These are phyloP conservation scores for Oemleria cerasiformis DNA, from an alignment of 306 rosid species.

Conservation along the genomic window DNA sequence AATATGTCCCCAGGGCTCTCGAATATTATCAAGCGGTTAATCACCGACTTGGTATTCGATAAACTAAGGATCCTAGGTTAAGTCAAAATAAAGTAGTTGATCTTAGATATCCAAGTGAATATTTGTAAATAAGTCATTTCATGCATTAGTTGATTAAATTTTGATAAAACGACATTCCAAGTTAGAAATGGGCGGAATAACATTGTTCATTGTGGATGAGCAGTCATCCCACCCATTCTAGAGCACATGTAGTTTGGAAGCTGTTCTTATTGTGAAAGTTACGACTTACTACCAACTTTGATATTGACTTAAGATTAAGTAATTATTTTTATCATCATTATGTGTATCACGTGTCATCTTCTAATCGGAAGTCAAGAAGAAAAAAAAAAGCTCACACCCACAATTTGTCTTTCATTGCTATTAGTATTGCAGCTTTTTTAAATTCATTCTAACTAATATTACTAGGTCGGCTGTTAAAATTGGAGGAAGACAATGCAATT, in stretches of 20 bases:
- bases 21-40: neutral
- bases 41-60: neutral
- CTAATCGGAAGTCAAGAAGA: neutral
- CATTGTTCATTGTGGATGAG: neutral
- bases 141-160: neutral
- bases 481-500: neutral
- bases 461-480: neutral
- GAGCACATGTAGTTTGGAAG: neutral
- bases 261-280: neutral
- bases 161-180: neutral
- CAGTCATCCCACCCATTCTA: neutral
- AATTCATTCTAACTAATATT: too few relatives aligned
- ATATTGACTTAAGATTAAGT: neutral
- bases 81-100: too few relatives aligned
- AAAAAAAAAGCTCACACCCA: neutral
- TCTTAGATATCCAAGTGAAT: neutral
- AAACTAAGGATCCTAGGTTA: neutral
- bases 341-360: neutral
- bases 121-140: neutral
- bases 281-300: conserved; percentile 1
- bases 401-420: neutral
- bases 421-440: neutral
- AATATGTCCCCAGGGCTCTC: neutral
- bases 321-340: neutral
- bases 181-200: neutral